Percentiles rank a stretch among this genome's conserved stretches.
Conservation (phyloP, 164 flowering plant genomes). For the Platanus orientalis region DNA sequence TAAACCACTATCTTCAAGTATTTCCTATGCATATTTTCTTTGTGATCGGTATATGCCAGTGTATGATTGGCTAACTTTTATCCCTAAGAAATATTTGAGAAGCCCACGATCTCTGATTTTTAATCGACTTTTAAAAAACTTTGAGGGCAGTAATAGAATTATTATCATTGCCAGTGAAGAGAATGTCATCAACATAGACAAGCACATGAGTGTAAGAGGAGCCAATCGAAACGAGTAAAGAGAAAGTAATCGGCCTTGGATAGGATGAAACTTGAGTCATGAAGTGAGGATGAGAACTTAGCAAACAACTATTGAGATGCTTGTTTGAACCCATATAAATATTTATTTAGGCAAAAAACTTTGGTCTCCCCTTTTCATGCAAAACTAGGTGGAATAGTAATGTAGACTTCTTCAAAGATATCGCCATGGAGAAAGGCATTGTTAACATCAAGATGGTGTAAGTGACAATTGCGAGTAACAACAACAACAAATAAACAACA, state of each 20-base stretch:
- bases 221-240: neutral
- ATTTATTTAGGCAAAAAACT: neutral
- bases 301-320: neutral
- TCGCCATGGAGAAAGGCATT: neutral
- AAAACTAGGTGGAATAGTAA: neutral
- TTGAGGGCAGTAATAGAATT: neutral
- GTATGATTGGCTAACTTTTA: neutral
- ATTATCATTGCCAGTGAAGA: neutral
- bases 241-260: neutral
- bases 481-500: neutral
- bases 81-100: slow-evolving; percentile 9
- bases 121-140: neutral
- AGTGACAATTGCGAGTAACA: neutral
- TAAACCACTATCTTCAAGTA: neutral
- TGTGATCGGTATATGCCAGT: neutral
- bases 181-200: neutral
- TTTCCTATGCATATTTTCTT: slow-evolving; percentile 4
- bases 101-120: slow-evolving; percentile 2
- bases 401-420: neutral
- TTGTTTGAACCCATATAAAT: neutral
- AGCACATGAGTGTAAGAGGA: neutral
- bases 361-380: too few relatives aligned
- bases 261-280: neutral
- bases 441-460: neutral
- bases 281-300: neutral